These are phyloP conservation scores for Mycena belliarum DNA, from an alignment of 768 basidiomycete species.

Conservation along the genomic window DNA sequence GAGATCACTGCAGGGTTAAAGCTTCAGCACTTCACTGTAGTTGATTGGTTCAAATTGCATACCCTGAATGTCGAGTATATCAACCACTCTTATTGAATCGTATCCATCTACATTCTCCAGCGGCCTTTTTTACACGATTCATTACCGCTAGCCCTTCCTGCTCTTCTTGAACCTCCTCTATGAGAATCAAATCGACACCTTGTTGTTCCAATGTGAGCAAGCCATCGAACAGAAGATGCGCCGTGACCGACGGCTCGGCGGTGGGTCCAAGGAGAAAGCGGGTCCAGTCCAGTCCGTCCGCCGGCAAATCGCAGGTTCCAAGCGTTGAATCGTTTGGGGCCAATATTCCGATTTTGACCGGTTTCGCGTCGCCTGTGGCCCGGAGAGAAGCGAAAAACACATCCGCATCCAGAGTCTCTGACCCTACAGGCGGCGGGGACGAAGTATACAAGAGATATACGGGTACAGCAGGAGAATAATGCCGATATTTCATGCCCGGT, in stretches of 20 bases:
- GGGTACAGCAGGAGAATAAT: constrained; percentile 91
- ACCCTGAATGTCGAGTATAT: background rate
- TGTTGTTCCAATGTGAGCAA: constrained; percentile 75
- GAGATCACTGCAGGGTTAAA: no score
- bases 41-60: no score
- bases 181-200: constrained; percentile 79
- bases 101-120: constrained; percentile 54
- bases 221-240: constrained; percentile 85
- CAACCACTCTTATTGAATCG: constrained; percentile 19
- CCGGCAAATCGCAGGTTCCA: constrained; percentile 33
- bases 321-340: constrained; percentile 59
- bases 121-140: constrained; percentile 92
- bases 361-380: constrained; percentile 12
- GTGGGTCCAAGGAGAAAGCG: constrained; percentile 53
- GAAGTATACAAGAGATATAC: constrained; percentile 70
- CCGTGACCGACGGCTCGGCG: constrained; percentile 64
- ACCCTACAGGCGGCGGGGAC: constrained; percentile 40
- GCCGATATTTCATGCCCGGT: constrained; percentile 98
- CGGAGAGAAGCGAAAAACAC: constrained; percentile 48
- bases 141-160: constrained; percentile 90
- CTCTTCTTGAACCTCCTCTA: constrained; percentile 81
- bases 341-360: constrained; percentile 67
- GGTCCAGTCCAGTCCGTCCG: constrained; percentile 52
- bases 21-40: no score
- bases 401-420: constrained; percentile 30